These are phyloP conservation scores for Dendrocalamus latiflorus DNA, from an alignment of 202 grass and related monocot species.

Conservation along the genomic window DNA sequence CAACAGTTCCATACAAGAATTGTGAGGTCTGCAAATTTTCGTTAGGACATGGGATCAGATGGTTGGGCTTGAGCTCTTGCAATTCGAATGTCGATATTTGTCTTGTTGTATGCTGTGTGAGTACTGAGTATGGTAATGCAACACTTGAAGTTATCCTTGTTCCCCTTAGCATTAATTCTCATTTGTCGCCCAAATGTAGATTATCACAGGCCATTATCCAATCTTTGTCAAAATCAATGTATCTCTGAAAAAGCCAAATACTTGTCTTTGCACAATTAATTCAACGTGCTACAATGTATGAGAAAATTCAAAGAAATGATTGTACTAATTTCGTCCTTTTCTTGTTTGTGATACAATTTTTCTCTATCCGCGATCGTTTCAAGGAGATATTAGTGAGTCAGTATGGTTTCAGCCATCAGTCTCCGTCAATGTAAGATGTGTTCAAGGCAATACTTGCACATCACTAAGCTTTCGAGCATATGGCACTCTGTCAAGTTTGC, in stretches of 20 bases:
- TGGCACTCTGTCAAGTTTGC: conserved; percentile 55
- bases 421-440: conserved; percentile 68
- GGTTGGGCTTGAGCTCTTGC: conserved; percentile 18
- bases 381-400: conserved; percentile 45
- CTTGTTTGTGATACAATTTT: neutral
- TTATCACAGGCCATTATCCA: conserved; percentile 7
- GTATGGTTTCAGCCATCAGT: conserved; percentile 71
- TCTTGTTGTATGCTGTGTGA: conserved; percentile 11
- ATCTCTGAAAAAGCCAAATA: conserved; percentile 15
- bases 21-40: conserved; percentile 18
- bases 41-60: conserved; percentile 4
- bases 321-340: conserved; percentile 10
- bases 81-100: conserved; percentile 39
- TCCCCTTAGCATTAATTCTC: neutral
- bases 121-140: conserved; percentile 20
- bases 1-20: conserved; percentile 11
- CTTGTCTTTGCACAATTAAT: conserved; percentile 14
- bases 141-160: neutral
- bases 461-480: conserved; percentile 63
- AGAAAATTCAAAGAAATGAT: conserved; percentile 7
- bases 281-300: neutral
- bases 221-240: conserved; percentile 29
- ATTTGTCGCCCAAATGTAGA: conserved; percentile 36
- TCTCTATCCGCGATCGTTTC: conserved; percentile 1
- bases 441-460: conserved; percentile 56